A percentile compares a stretch with the other conserved stretches of the same genome.
These are phyloP conservation scores for Prunus campanulata DNA, from an alignment of 306 rosid genomes.

Conservation along the genomic window DNA sequence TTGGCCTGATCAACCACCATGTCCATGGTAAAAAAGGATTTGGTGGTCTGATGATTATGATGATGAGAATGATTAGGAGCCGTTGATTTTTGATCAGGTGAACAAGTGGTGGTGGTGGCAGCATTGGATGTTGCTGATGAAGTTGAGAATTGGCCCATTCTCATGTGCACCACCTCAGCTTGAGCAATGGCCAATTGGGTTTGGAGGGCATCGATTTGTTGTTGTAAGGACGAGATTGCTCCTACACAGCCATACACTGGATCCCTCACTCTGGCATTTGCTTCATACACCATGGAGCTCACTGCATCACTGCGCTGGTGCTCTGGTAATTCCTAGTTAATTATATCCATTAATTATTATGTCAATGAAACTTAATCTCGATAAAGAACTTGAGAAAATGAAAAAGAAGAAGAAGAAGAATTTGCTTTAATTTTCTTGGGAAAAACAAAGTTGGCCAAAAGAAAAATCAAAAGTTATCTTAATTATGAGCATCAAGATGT, in stretches of 20 bases:
- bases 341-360: background rate
- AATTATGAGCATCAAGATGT: background rate
- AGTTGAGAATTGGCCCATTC: slow-evolving; percentile 41
- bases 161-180: slow-evolving; percentile 80
- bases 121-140: background rate
- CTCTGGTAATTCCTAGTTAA: slow-evolving; percentile 70
- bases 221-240: slow-evolving; percentile 86
- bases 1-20: slow-evolving; percentile 54
- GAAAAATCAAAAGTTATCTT: background rate
- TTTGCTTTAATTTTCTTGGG: background rate
- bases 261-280: slow-evolving; percentile 89
- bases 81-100: slow-evolving; percentile 1
- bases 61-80: slow-evolving; percentile 22
- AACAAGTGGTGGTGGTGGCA: background rate
- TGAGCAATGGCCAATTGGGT: slow-evolving; percentile 74
- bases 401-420: background rate
- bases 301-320: slow-evolving; percentile 90
- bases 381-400: background rate
- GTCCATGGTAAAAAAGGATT: slow-evolving; percentile 68
- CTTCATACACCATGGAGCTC: slow-evolving; percentile 95
- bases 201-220: slow-evolving; percentile 75
- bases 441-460: background rate
- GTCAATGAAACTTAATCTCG: too few species aligned
- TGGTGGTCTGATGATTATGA: slow-evolving; percentile 29
- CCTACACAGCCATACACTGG: slow-evolving; percentile 97